These are phyloP conservation scores for Babesia divergens DNA, from an alignment of 169 alveolate genomes.

Conservation along the genomic window DNA sequence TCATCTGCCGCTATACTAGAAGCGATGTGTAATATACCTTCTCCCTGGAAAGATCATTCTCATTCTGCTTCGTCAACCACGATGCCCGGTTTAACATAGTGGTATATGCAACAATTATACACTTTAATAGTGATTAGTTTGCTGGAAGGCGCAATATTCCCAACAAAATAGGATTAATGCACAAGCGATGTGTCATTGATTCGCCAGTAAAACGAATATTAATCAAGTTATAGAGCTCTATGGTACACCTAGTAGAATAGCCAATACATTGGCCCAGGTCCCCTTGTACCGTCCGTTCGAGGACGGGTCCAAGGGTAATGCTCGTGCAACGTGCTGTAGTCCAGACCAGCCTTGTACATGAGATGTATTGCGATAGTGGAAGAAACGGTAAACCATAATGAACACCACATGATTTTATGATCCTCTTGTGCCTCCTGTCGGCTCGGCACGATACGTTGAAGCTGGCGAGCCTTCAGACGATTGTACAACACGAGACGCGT, in stretches of 20 bases:
- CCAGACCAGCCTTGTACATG: constrained; percentile 62
- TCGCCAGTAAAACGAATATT: no score
- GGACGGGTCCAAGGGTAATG: constrained; percentile 83
- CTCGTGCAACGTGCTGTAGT: constrained; percentile 72
- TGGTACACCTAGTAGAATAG: constrained; percentile 40
- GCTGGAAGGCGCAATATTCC: no score
- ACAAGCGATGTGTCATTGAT: no score
- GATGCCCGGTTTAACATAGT: constrained; percentile 26
- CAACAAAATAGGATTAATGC: no score
- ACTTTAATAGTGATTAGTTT: no score
- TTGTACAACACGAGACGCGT: constrained; percentile 79
- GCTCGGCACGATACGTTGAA: constrained; percentile 81
- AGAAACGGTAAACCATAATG: constrained; percentile 73
- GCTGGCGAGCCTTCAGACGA: constrained; percentile 80
- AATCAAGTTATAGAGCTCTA: neutral
- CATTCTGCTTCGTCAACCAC: constrained; percentile 50
- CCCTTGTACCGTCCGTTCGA: constrained; percentile 77
- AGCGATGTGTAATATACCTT: constrained; percentile 6
- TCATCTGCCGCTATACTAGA: neutral
- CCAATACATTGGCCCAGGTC: constrained; percentile 79
- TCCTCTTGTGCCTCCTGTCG: constrained; percentile 73
- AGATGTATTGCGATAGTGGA: constrained; percentile 66
- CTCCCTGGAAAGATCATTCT: constrained; percentile 35
- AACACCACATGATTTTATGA: constrained; percentile 69
- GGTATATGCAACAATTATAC: neutral